Base-by-base conservation (phyloP, 2,329 filamentous ascomycete genomes). In the Phialocephala sp. region DNA sequence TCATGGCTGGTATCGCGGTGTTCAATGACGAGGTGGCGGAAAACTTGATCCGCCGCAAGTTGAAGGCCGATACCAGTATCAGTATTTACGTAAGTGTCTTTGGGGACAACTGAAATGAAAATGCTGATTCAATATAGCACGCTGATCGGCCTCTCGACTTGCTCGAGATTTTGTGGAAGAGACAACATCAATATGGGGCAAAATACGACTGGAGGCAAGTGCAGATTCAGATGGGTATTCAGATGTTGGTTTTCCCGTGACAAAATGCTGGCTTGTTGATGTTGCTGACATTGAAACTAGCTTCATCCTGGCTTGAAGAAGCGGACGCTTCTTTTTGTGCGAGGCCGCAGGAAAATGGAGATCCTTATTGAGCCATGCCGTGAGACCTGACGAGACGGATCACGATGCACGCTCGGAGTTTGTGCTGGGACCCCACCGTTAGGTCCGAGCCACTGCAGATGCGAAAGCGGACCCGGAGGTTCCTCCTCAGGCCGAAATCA, bases 171-270 rank as follows among this genome's bases (percentile, higher is more conserved):
- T 64, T 76, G 15, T 76, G 74, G 74, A 71, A 71, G 32, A 65
- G 72, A 62, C 74, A 76, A 47, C 74, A 74, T 64, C 71, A 73
- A 64, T 75, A 73, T 60, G 66, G 65, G 27, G 63, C 61, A 1
- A 75, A 74, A 56, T 75, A 71, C 45, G 74, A 75, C 57, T 75
- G 74, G 74, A 69, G 74, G 66, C 59, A 71, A 55, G 71, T 75
- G 14, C 74, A 75, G 58, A 65, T 60, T n/a, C 73, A 75, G 32
- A 73, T 75, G 72, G 74, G 69, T 4, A 72, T 75, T 32, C 71
- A 73, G 57, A 68, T 75, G 74, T 75, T 63, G 57, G 70, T 69
- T 59, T 52, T 54, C 50, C 22, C 50, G 4, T 35, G 12, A 9
- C 5, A 35, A 14, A 2, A 11, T 18, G 11, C 8, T 32, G 8